Evolutionary conservation across 176 grass and related monocot genomes (phyloP), one percentile per base, ranked within the genome.

Genomic region (Miscanthus lutarioriparius): DNA sequence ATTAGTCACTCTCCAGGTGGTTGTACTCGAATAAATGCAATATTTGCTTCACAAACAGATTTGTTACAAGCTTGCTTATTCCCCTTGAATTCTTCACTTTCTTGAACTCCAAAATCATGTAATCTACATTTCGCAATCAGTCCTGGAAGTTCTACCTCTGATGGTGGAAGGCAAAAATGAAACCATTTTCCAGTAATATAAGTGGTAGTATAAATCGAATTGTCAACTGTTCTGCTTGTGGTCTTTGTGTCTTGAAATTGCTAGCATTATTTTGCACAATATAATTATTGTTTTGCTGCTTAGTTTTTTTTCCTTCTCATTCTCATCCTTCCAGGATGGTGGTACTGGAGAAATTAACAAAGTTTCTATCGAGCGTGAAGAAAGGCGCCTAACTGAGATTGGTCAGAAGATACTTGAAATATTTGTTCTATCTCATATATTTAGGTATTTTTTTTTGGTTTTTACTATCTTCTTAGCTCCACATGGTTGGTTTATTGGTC

Each of bases 331-430:
- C 20, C 81, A 99, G 96, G 93, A 94, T 87, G 91, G 89, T 84
- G 92, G 71, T 90, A 82, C 88, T 62, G 93, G 89, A 36, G 96
- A 96, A 91, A 84, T 94, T 71, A 99, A 89, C 72, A 94, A 95
- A 89, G 84, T 94, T 90, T 87, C 89, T 38, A 90, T 94, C 82
- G 91, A 99, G 76, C 89, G 47, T 86, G 91, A 99, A 63, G 96
- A 99, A 87, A 90, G 88, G 61, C 86, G 90, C 56, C 76, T 99
- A 83, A 94, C 90, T 70, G 91, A 88, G 81, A 54, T 99, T 85
- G 96, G 96, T 81, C 89, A 87, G 63, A 99, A 78, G 81, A 99
- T 94, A 78, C 81, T 99, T 81, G 96, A 99, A 93, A 91, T 85
- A 62, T 96, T 96, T 92, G 86, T 87, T 40, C 74, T 99, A 22